Evolutionary conservation across 495 filamentous ascomycete species (phyloP).

Genomic region (Aspergillus panamensis): DNA sequence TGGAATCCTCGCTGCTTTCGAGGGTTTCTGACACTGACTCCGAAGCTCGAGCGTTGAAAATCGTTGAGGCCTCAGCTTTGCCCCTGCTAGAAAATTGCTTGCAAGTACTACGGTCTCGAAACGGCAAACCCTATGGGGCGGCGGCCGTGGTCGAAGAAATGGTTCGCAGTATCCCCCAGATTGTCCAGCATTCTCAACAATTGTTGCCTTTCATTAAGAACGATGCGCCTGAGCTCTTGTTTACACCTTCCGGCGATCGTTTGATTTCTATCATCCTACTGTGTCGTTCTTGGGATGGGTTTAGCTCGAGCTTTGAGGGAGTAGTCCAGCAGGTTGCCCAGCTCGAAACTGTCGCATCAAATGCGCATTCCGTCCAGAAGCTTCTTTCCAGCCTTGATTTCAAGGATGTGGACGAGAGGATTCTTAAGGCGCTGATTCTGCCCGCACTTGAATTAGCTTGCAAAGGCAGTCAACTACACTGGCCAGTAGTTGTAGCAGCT

Average conservation of each 20-base stretch:
- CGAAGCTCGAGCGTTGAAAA: constrained; percentile 20
- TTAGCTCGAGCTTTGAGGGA: constrained; percentile 37
- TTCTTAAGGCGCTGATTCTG: constrained; percentile 36
- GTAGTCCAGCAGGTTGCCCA: constrained; percentile 39
- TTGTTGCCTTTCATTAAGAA: constrained; percentile 44
- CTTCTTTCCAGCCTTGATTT: constrained; percentile 41
- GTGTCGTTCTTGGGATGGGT: constrained; percentile 42
- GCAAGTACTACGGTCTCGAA: constrained; percentile 51
- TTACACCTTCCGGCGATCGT: constrained; percentile 52
- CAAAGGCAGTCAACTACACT: constrained; percentile 38
- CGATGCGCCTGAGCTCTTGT: constrained; percentile 48
- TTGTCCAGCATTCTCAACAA: constrained; percentile 32
- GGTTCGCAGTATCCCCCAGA: constrained; percentile 40
- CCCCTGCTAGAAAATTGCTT: constrained; percentile 49
- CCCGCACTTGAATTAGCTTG: constrained; percentile 36
- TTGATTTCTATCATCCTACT: constrained; percentile 40
- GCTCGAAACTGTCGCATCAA: constrained; percentile 38
- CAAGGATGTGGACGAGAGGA: constrained; percentile 34
- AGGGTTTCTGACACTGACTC: constrained; percentile 26
- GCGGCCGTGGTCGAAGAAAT: constrained; percentile 59
- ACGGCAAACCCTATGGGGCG: constrained; percentile 81
- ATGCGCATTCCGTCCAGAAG: constrained; percentile 39
- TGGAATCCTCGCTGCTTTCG: constrained; percentile 49
- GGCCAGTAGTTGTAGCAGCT: constrained; percentile 45
- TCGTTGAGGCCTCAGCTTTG: constrained; percentile 29